Percentiles rank a stretch among this genome's conserved stretches.
These are phyloP conservation scores for Blastobotrys robertii DNA, from an alignment of 805 yeast genomes.

Conservation along the genomic window DNA sequence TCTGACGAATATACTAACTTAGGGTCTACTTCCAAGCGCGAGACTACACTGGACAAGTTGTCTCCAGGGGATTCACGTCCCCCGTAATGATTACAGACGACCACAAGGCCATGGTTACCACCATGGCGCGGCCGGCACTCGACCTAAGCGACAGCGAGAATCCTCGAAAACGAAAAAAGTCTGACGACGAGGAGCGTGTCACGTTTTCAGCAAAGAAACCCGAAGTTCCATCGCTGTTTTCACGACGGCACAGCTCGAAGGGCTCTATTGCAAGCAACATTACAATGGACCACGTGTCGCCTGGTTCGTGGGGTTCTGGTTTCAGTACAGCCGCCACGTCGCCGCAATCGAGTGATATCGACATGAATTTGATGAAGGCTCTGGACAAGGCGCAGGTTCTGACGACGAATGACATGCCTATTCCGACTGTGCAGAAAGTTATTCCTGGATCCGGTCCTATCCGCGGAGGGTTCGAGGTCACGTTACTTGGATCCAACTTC, in stretches of 20 bases:
- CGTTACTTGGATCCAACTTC: slow-evolving; percentile 80
- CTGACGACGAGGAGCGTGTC: neutral
- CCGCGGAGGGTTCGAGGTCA: slow-evolving; percentile 92
- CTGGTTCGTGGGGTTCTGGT: neutral
- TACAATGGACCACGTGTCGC: too few relatives aligned
- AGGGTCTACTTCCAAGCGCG: slow-evolving; percentile 39
- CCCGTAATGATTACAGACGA: slow-evolving; percentile 91
- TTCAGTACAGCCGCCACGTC: slow-evolving; percentile 4
- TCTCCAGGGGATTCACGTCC: slow-evolving; percentile 63
- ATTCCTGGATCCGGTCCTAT: slow-evolving; percentile 94
- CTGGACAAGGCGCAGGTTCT: too few relatives aligned
- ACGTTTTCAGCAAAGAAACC: neutral
- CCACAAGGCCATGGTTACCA: slow-evolving; percentile 48
- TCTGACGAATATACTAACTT: slow-evolving; percentile 29
- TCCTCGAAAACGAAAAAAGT: neutral
- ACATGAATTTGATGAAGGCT: neutral
- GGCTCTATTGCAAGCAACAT: too few relatives aligned
- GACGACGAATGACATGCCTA: slow-evolving; percentile 7
- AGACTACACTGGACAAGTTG: slow-evolving; percentile 47
- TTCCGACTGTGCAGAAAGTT: slow-evolving; percentile 67
- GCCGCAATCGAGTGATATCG: neutral
- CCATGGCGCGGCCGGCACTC: slow-evolving; percentile 8
- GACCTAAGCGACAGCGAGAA: neutral
- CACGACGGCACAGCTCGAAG: too few relatives aligned
- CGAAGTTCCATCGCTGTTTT: too few relatives aligned